phyloP scores from a whole-genome alignment of 805 yeast genomes.

The Naumovozyma castellii region DNA sequence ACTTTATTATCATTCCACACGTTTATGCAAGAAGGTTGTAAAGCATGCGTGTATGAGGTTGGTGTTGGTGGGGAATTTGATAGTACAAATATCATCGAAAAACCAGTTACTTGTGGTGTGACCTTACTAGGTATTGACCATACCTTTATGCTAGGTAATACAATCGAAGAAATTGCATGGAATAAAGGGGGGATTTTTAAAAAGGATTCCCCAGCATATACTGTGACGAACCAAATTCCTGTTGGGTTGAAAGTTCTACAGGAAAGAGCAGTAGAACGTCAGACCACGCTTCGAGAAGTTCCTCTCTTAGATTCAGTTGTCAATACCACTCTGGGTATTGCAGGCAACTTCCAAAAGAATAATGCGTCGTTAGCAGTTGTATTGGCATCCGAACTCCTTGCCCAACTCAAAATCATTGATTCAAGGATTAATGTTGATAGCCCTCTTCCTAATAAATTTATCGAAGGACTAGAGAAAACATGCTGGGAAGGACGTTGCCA shows the following conservation, averaged over 20 bases:
- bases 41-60: conserved; percentile 91
- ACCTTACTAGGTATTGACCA: conserved; percentile 88
- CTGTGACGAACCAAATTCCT: conserved; percentile 49
- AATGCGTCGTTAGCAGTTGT: conserved; percentile 86
- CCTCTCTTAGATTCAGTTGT: conserved; percentile 33
- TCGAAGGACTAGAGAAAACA: conserved; percentile 54
- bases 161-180: conserved; percentile 88
- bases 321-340: conserved; percentile 50
- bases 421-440: conserved; percentile 12
- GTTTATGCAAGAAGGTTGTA: conserved; percentile 79
- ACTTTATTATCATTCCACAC: conserved; percentile 87
- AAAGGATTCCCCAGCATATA: conserved; percentile 51
- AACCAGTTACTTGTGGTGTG: conserved; percentile 80
- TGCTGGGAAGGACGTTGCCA: conserved; percentile 98
- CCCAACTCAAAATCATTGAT: conserved; percentile 36
- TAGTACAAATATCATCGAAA: conserved; percentile 79
- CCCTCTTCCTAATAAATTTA: conserved; percentile 39
- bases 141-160: conserved; percentile 73
- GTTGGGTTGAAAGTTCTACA: conserved; percentile 47
- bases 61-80: conserved; percentile 98
- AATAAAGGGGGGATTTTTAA: conserved; percentile 93
- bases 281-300: conserved; percentile 44
- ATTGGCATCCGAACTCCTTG: conserved; percentile 53
- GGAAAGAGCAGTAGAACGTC: conserved; percentile 60
- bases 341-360: conserved; percentile 73